These are phyloP conservation scores for Botrytis paeoniae DNA, from an alignment of 2,329 filamentous ascomycete species.

Conservation along the genomic window DNA sequence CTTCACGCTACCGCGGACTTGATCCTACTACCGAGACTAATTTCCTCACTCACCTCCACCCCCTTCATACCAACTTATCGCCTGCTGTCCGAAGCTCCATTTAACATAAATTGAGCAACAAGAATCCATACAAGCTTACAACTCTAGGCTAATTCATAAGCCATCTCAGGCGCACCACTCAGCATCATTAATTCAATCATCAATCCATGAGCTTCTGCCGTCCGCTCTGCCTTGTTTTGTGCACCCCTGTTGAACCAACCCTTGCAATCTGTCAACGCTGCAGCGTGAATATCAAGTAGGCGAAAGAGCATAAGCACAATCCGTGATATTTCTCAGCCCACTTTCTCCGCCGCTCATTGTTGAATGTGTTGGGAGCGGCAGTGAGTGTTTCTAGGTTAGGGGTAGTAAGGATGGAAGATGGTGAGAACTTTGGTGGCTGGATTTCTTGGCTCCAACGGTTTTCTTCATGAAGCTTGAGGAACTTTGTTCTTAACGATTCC, in stretches of 20 bases:
- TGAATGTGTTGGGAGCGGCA: neutral
- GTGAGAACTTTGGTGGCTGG: neutral
- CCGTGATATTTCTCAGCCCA: neutral
- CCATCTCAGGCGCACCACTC: neutral
- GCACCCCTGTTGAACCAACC: conserved; percentile 1
- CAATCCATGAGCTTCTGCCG: neutral
- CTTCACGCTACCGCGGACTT: neutral
- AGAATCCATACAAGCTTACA: neutral
- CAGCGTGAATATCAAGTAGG: neutral
- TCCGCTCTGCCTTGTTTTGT: neutral
- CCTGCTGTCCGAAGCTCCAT: neutral
- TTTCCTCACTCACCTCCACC: neutral
- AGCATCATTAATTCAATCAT: neutral
- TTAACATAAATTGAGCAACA: neutral
- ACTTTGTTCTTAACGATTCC: neutral
- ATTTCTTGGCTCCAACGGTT: neutral
- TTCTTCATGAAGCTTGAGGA: neutral
- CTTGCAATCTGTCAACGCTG: neutral
- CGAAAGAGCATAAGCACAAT: neutral
- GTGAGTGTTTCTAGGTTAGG: neutral
- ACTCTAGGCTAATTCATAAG: neutral
- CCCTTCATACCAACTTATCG: neutral
- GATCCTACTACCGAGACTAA: neutral
- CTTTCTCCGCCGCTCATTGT: neutral
- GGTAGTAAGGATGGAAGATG: neutral